These are phyloP conservation scores for Mycena sp. DNA, from an alignment of 1,284 basidiomycete species.

Conservation along the genomic window DNA sequence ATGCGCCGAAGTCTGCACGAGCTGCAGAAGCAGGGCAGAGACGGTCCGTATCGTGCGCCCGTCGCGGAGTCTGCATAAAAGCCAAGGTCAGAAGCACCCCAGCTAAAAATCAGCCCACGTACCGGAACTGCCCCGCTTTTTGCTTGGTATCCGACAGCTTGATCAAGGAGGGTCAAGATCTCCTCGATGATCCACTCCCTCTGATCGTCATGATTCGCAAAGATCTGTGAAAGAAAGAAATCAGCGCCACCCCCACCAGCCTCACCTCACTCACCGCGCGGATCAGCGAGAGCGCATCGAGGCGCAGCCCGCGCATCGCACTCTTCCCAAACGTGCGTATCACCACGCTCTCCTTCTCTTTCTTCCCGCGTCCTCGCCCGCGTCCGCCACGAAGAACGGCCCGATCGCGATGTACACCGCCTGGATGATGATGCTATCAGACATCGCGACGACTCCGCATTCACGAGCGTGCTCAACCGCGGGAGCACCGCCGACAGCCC, in stretches of 20 bases:
- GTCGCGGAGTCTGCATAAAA: constrained; percentile 68
- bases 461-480: constrained; percentile 73
- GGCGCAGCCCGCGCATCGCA: constrained; percentile 82
- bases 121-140: constrained; percentile 89
- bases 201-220: constrained; percentile 90
- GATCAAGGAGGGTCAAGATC: constrained; percentile 87
- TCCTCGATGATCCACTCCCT: constrained; percentile 97
- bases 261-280: constrained; percentile 70
- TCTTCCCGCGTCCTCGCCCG: constrained; percentile 55
- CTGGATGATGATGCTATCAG: constrained; percentile 89
- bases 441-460: constrained; percentile 80
- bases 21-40: constrained; percentile 90
- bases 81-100: neutral
- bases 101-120: constrained; percentile 34
- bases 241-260: constrained; percentile 2
- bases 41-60: constrained; percentile 91
- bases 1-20: constrained; percentile 94
- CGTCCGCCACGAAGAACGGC: constrained; percentile 90
- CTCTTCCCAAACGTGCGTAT: constrained; percentile 73
- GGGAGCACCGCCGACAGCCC: constrained; percentile 73
- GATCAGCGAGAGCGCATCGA: constrained; percentile 86
- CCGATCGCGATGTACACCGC: constrained; percentile 92
- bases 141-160: constrained; percentile 91
- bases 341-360: constrained; percentile 65
- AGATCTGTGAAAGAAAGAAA: constrained; percentile 65